phyloP scores from a whole-genome alignment of 2,329 filamentous ascomycete genomes.

The Ophiostoma ips region DNA sequence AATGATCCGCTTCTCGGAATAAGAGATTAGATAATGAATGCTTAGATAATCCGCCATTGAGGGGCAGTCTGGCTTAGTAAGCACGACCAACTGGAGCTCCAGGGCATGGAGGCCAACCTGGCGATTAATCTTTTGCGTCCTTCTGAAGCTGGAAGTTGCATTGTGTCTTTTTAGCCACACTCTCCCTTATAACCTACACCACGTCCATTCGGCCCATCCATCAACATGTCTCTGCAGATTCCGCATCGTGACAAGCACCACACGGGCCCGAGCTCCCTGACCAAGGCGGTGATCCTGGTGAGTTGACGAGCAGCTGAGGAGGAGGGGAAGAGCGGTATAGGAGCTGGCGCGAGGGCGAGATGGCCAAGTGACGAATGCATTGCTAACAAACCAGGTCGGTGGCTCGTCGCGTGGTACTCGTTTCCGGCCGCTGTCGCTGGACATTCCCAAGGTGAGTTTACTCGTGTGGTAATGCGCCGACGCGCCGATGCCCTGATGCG shows the following conservation, averaged over 20 bases:
- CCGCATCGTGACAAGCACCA: conserved; percentile 36
- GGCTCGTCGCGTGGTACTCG: conserved; percentile 90
- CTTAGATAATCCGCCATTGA: conserved; percentile 1
- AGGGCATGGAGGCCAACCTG: background rate
- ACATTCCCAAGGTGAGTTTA: conserved; percentile 77
- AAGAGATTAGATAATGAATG: no score
- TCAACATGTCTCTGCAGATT: conserved; percentile 42
- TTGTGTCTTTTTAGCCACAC: background rate
- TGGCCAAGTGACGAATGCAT: background rate
- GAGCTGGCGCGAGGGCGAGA: background rate
- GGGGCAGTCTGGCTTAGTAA: background rate
- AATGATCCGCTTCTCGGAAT: background rate
- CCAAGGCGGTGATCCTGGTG: conserved; percentile 93
- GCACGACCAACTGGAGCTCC: background rate
- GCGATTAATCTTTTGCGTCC: background rate
- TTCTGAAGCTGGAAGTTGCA: background rate
- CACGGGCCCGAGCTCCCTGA: conserved; percentile 44
- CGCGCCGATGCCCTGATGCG: no score
- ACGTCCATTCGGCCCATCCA: background rate
- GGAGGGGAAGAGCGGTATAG: background rate
- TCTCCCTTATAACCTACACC: background rate
- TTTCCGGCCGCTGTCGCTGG: conserved; percentile 87
- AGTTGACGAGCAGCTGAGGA: conserved; percentile 16
- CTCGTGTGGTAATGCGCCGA: conserved; percentile 11
- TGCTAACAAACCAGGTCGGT: conserved; percentile 52